phyloP scores from a whole-genome alignment of 2,329 filamentous ascomycete species.

The Chrysoporthe cubensis region DNA sequence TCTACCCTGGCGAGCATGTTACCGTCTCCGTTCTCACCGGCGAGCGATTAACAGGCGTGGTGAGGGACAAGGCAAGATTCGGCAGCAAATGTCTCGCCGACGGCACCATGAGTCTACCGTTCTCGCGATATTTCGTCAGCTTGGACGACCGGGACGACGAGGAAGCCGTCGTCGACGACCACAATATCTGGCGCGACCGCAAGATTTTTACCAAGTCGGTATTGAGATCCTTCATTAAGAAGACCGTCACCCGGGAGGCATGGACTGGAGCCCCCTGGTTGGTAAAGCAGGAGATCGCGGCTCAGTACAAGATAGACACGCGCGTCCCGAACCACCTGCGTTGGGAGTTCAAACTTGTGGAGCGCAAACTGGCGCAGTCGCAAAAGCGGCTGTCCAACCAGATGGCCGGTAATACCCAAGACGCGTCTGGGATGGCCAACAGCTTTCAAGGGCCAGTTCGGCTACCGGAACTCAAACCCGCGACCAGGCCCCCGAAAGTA shows the following conservation, averaged over 20 bases:
- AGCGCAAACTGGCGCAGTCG: conserved; percentile 73
- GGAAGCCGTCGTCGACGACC: conserved; percentile 78
- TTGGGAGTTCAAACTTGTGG: conserved; percentile 77
- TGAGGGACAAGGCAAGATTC: conserved; percentile 85
- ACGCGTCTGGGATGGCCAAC: conserved; percentile 44
- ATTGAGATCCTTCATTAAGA: conserved; percentile 90
- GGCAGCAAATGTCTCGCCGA: conserved; percentile 65
- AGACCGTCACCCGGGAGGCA: conserved; percentile 86
- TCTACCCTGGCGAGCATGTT: conserved; percentile 86
- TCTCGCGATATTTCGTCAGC: conserved; percentile 80
- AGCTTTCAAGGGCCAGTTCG: conserved; percentile 55
- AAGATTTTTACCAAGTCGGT: conserved; percentile 95
- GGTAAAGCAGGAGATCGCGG: conserved; percentile 84
- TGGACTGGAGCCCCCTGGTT: conserved; percentile 98
- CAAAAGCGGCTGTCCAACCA: conserved; percentile 60
- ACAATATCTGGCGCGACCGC: conserved; percentile 82
- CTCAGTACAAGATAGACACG: conserved; percentile 83
- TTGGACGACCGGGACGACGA: conserved; percentile 69
- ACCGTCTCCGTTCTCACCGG: conserved; percentile 71
- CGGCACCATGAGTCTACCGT: conserved; percentile 71
- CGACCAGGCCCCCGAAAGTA: conserved; percentile 69
- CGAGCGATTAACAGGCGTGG: conserved; percentile 72
- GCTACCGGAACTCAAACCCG: conserved; percentile 74
- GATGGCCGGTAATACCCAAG: conserved; percentile 41
- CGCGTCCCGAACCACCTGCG: conserved; percentile 81